phyloP scores from a whole-genome alignment of 225 moss, liverwort and hornwort species.

The Anthoceros angustus region DNA sequence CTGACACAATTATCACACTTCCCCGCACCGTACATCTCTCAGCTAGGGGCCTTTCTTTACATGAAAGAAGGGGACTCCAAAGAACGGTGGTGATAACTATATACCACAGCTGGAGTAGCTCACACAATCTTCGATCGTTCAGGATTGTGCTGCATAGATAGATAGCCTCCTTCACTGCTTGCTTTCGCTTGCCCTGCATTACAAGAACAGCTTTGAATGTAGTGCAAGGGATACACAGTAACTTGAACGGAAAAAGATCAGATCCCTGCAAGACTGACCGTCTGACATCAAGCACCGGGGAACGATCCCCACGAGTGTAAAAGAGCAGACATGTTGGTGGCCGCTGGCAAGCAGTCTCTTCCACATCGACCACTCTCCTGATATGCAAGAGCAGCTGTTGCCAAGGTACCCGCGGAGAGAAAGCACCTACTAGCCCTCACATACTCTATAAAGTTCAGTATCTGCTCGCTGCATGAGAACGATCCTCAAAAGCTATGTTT shows the following conservation, averaged over 20 bases:
- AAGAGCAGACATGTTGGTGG: conserved; percentile 86
- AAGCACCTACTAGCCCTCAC: no score
- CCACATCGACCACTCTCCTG: conserved; percentile 93
- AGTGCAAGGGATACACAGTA: conserved; percentile 4
- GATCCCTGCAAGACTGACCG: conserved; percentile 31
- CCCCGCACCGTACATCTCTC: conserved; percentile 16
- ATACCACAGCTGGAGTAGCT: conserved; percentile 43
- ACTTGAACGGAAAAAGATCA: background rate
- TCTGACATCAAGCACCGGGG: conserved; percentile 33
- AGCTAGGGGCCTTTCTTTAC: background rate
- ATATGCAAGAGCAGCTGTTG: no score
- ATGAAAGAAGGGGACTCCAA: background rate
- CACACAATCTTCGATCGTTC: conserved; percentile 51
- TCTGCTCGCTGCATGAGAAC: no score
- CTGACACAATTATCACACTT: conserved; percentile 66
- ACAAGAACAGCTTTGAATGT: no score
- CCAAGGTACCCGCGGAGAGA: no score
- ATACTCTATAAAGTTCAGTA: no score
- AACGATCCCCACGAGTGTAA: conserved; percentile 69
- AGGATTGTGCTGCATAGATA: conserved; percentile 49
- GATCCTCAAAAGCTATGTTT: no score
- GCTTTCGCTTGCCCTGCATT: conserved; percentile 35
- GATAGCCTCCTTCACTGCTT: conserved; percentile 53
- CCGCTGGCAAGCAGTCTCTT: conserved; percentile 68
- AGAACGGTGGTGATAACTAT: background rate